Percentiles rank a stretch among this genome's conserved stretches.
Conservation (phyloP, 2,329 filamentous ascomycete species). For the Calonectria pseudoturangicola region DNA sequence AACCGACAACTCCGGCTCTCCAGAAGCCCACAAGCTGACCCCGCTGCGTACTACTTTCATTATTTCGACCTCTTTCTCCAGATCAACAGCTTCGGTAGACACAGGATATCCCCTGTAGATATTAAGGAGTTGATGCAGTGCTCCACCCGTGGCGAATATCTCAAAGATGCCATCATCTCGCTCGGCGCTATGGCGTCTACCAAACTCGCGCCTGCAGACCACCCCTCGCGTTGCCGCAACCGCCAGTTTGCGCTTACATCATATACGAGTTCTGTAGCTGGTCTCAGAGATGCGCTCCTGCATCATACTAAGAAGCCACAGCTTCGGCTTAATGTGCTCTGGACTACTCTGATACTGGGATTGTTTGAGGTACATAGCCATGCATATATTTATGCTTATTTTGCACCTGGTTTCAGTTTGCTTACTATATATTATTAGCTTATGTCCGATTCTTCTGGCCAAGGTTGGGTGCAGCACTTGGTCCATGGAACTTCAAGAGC, state of each 20-base stretch:
- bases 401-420: not conserved
- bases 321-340: slow-evolving; percentile 50
- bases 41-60: slow-evolving; percentile 49
- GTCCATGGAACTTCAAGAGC: slow-evolving; percentile 59
- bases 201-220: slow-evolving; percentile 40
- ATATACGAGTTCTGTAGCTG: slow-evolving; percentile 54
- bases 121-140: slow-evolving; percentile 50
- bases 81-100: slow-evolving; percentile 55
- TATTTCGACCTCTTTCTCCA: slow-evolving; percentile 57
- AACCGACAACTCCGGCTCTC: not conserved
- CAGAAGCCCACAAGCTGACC: slow-evolving; percentile 37
- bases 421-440: slow-evolving; percentile 48
- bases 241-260: slow-evolving; percentile 45
- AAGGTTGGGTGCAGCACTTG: slow-evolving; percentile 60
- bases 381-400: not conserved
- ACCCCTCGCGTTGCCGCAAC: slow-evolving; percentile 2
- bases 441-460: slow-evolving; percentile 57
- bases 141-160: slow-evolving; percentile 40
- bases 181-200: slow-evolving; percentile 58
- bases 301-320: slow-evolving; percentile 1
- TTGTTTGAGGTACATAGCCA: slow-evolving; percentile 57
- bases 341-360: slow-evolving; percentile 59
- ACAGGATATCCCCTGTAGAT: slow-evolving; percentile 30
- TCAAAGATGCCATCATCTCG: slow-evolving; percentile 55
- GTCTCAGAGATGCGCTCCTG: slow-evolving; percentile 47